phyloP scores from a whole-genome alignment of 345 rosid species.

The Sonneratia caseolaris region DNA sequence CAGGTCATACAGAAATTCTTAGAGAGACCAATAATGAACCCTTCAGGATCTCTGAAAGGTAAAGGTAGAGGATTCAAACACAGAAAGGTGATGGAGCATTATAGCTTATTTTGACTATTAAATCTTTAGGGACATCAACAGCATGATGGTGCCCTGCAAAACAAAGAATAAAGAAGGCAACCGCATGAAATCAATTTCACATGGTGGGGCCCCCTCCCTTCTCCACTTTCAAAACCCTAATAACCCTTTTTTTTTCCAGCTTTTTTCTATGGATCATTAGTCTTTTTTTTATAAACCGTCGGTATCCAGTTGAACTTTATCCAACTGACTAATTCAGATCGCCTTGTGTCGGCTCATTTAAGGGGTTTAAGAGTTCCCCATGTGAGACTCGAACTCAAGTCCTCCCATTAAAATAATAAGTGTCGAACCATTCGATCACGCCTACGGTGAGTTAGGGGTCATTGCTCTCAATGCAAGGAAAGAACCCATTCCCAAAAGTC shows the following conservation, averaged over 20 bases:
- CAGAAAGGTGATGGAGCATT: conserved; percentile 3
- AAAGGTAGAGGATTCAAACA: background rate
- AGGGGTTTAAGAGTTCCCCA: too few relatives aligned
- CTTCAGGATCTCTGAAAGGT: background rate
- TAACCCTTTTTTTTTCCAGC: background rate
- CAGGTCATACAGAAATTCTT: background rate
- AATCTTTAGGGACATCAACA: conserved; percentile 5
- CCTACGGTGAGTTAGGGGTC: background rate
- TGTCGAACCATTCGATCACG: too few relatives aligned
- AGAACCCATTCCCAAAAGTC: background rate
- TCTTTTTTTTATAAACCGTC: too few relatives aligned
- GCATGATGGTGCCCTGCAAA: conserved; percentile 10
- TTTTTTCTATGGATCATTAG: too few relatives aligned
- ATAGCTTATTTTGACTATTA: conserved; percentile 19
- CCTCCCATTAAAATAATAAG: too few relatives aligned
- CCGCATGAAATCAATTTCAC: conserved; percentile 10
- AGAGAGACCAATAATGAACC: background rate
- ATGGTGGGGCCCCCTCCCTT: conserved; percentile 18
- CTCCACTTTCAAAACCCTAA: background rate
- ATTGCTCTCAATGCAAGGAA: background rate
- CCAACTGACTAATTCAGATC: too few relatives aligned
- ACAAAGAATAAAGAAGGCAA: background rate
- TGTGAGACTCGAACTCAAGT: too few relatives aligned
- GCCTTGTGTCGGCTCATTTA: too few relatives aligned
- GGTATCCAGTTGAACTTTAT: too few relatives aligned